phyloP scores from a whole-genome alignment of 371 early-diverging fungal species.

The Circinella minor region DNA sequence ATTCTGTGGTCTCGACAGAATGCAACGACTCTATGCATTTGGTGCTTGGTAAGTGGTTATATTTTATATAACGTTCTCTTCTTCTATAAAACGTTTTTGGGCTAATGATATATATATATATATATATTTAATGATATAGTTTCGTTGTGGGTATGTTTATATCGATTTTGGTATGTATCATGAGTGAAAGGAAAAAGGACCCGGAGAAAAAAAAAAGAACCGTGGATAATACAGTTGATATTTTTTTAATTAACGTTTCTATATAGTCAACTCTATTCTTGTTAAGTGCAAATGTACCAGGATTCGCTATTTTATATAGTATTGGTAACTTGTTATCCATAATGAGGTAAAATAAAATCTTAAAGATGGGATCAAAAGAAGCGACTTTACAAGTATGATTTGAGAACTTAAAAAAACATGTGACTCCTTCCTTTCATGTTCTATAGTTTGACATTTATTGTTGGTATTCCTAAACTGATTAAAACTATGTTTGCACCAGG shows the following conservation, averaged over 20 bases:
- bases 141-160: constrained; percentile 78
- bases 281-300: constrained; percentile 58
- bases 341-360: constrained; percentile 55
- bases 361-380: neutral
- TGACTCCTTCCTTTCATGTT: neutral
- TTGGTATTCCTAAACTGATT: constrained; percentile 83
- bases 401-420: neutral
- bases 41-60: constrained; percentile 64
- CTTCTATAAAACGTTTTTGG: neutral
- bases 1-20: constrained; percentile 69
- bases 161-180: constrained; percentile 67
- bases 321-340: constrained; percentile 89
- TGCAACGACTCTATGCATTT: constrained; percentile 90
- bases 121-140: constrained; percentile 32
- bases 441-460: constrained; percentile 82
- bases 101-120: neutral
- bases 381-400: too few species aligned
- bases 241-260: neutral
- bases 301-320: constrained; percentile 90
- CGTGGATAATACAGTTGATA: too few species aligned
- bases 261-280: constrained; percentile 70
- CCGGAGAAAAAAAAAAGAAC: constrained; percentile 7
- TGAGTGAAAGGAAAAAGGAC: neutral
- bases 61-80: too few species aligned
- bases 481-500: constrained; percentile 86